These are phyloP conservation scores for Diaporthe batatas DNA, from an alignment of 2,329 filamentous ascomycete genomes.

Conservation along the genomic window DNA sequence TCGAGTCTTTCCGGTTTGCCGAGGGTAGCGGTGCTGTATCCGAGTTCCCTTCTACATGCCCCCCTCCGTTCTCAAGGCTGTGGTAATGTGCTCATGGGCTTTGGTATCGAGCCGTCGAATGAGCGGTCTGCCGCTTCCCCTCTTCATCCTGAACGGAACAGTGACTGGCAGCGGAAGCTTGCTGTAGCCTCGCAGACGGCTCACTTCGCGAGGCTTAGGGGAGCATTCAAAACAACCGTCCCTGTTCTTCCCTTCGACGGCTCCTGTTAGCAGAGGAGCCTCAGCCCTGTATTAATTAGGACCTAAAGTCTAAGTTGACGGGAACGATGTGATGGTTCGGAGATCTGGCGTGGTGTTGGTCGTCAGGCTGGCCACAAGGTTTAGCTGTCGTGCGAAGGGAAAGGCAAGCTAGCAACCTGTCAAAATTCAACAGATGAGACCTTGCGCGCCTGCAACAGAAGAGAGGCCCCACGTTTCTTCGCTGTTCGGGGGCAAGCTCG, in stretches of 20 bases:
- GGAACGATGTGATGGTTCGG: conserved; percentile 38
- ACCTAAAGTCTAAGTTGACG: conserved; percentile 31
- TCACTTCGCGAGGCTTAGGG: background rate
- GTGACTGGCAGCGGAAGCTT: conserved; percentile 33
- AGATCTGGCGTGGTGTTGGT: conserved; percentile 30
- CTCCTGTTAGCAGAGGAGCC: conserved; percentile 27
- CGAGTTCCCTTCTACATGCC: background rate
- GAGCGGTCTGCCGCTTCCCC: conserved; percentile 15
- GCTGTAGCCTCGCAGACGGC: conserved; percentile 33
- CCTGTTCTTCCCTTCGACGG: conserved; percentile 2
- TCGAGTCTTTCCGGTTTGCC: conserved; percentile 6
- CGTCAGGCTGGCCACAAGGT: conserved; percentile 29
- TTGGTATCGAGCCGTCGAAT: conserved; percentile 9
- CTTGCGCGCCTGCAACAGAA: conserved; percentile 3
- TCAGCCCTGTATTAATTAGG: conserved; percentile 41
- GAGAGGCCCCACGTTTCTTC: conserved; percentile 12
- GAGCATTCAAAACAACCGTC: conserved; percentile 14
- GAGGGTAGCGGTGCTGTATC: conserved; percentile 4
- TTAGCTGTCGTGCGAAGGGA: conserved; percentile 23
- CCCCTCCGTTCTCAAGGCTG: background rate
- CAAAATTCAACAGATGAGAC: conserved; percentile 28
- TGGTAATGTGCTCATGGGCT: background rate
- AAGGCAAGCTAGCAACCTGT: conserved; percentile 20
- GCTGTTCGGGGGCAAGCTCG: conserved; percentile 10
- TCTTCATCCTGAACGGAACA: background rate